Percentiles rank a stretch among this genome's conserved stretches.
Conservation (phyloP, 2,329 filamentous ascomycete genomes). For the Teratosphaeria viscida region DNA sequence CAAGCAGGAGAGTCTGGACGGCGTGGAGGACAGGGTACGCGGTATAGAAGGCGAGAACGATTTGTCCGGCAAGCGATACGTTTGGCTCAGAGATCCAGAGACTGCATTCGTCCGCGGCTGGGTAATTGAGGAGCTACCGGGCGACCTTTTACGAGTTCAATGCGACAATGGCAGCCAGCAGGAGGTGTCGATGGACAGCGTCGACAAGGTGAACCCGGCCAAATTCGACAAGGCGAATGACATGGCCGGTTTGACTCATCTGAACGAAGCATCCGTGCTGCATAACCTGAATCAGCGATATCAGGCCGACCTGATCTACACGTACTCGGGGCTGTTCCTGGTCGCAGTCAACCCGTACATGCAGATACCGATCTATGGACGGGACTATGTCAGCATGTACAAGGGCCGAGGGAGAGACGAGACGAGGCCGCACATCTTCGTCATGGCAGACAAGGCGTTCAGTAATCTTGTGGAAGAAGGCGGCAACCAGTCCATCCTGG, state of each 20-base stretch:
- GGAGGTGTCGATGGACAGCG: constrained; percentile 72
- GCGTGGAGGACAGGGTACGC: constrained; percentile 43
- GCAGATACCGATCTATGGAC: constrained; percentile 84
- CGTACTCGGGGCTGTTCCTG: constrained; percentile 92
- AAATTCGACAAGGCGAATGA: constrained; percentile 99
- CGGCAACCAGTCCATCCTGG: constrained; percentile 91
- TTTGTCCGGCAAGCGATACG: constrained; percentile 96
- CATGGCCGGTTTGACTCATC: constrained; percentile 95
- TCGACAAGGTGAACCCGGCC: constrained; percentile 97
- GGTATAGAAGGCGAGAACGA: constrained; percentile 96
- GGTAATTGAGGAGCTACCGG: constrained; percentile 70
- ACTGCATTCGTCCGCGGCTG: constrained; percentile 85
- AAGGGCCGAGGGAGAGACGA: constrained; percentile 84
- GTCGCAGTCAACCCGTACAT: constrained; percentile 98
- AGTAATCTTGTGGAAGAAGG: constrained; percentile 91
- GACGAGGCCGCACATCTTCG: constrained; percentile 93
- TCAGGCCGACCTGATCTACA: constrained; percentile 90
- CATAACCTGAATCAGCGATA: constrained; percentile 95
- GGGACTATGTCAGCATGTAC: constrained; percentile 98
- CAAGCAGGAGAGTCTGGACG: constrained; percentile 67
- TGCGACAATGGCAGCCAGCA: constrained; percentile 89
- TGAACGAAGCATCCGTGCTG: constrained; percentile 95
- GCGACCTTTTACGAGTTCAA: constrained; percentile 67
- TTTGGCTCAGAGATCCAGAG: constrained; percentile 86
- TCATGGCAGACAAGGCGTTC: constrained; percentile 94